Conservation (phyloP, 805 yeast species). For the Diddensiella santjacobensis region DNA sequence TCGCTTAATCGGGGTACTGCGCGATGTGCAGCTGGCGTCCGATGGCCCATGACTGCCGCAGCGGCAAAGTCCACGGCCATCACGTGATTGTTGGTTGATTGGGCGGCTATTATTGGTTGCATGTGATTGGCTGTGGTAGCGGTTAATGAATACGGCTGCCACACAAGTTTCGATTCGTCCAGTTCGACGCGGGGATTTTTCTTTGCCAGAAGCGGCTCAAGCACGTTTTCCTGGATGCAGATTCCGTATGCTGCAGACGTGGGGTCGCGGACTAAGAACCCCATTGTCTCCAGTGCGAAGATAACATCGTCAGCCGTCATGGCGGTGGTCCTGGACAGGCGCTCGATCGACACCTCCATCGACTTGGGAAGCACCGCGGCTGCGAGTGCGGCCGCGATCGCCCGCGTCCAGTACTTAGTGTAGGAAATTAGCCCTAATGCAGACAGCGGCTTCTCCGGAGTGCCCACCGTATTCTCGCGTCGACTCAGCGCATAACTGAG, state of each 20-base stretch:
- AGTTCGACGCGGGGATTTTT: slow-evolving; percentile 56
- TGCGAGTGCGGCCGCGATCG: slow-evolving; percentile 50
- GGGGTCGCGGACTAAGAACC: slow-evolving; percentile 52
- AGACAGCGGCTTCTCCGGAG: slow-evolving; percentile 93
- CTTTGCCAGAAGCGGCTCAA: slow-evolving; percentile 41
- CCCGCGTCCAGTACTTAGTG: slow-evolving; percentile 74
- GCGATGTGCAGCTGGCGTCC: too few species aligned
- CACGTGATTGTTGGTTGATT: too few species aligned
- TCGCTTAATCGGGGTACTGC: neutral
- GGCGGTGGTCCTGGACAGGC: slow-evolving; percentile 67
- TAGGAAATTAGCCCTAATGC: slow-evolving; percentile 83
- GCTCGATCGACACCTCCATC: slow-evolving; percentile 46
- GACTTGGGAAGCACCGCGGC: slow-evolving; percentile 9
- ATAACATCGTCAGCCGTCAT: slow-evolving; percentile 84
- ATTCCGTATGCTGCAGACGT: slow-evolving; percentile 48
- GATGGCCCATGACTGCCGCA: neutral
- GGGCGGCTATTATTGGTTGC: too few species aligned
- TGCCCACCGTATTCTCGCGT: slow-evolving; percentile 74
- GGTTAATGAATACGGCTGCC: slow-evolving; percentile 42
- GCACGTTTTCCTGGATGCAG: slow-evolving; percentile 43
- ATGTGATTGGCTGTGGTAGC: too few species aligned
- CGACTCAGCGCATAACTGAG: slow-evolving; percentile 79
- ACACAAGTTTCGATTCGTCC: slow-evolving; percentile 53
- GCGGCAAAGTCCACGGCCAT: neutral
- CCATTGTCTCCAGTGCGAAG: slow-evolving; percentile 76